These are phyloP conservation scores for Fusarium graminum DNA, from an alignment of 2,329 filamentous ascomycete species.

Conservation along the genomic window DNA sequence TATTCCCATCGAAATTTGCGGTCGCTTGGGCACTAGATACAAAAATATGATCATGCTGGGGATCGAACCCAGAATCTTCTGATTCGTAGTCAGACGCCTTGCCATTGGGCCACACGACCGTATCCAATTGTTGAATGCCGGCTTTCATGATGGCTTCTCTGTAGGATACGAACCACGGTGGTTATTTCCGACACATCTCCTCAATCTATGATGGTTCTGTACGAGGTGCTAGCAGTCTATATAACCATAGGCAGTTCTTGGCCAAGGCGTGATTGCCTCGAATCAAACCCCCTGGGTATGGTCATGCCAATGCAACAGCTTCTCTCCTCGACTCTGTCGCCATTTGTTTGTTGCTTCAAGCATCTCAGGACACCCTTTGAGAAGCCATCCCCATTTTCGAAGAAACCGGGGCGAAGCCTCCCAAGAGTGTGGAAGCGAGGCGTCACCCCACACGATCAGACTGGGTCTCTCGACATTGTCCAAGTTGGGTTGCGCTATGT, in stretches of 20 bases:
- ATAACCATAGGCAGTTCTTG: not conserved
- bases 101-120: slow-evolving; percentile 44
- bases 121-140: slow-evolving; percentile 1
- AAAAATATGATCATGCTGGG: slow-evolving; percentile 43
- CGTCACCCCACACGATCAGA: slow-evolving; percentile 33
- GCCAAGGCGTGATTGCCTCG: too few relatives aligned
- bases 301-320: slow-evolving; percentile 4
- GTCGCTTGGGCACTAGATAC: not conserved
- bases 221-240: not conserved
- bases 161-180: not conserved
- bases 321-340: slow-evolving; percentile 27
- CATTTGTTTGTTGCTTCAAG: slow-evolving; percentile 26
- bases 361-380: slow-evolving; percentile 23
- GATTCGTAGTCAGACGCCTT: slow-evolving; percentile 51
- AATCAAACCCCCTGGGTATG: not conserved
- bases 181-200: accelerated
- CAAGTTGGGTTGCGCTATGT: slow-evolving; percentile 15
- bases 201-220: too few relatives aligned
- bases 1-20: not conserved
- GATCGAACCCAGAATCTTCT: slow-evolving; percentile 50
- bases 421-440: slow-evolving; percentile 17
- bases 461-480: slow-evolving; percentile 12
- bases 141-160: not conserved
- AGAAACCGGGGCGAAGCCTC: slow-evolving; percentile 26
- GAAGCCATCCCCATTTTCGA: slow-evolving; percentile 28